Conservation (phyloP, 352 stramenopile species). For the Phytophthora aleatoria region DNA sequence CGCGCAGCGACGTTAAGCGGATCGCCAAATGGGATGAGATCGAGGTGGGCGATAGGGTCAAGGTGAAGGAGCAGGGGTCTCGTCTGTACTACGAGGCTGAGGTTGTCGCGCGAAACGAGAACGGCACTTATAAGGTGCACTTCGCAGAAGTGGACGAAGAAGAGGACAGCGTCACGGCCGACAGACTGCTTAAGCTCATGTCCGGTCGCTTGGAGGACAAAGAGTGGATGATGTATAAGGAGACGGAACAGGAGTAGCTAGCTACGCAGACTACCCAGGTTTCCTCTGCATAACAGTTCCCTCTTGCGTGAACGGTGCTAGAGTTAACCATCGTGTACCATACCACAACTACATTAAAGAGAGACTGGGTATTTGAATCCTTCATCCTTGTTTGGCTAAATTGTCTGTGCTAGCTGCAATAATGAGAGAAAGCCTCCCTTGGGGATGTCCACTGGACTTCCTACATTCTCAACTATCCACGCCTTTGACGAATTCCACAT, state of each 20-base stretch:
- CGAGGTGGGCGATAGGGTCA: slow-evolving; percentile 63
- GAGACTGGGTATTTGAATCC: slow-evolving; percentile 13
- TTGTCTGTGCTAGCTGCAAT: slow-evolving; percentile 50
- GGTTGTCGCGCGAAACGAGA: slow-evolving; percentile 46
- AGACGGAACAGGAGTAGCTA: slow-evolving; percentile 35
- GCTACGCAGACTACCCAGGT: slow-evolving; percentile 2
- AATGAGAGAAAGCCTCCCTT: slow-evolving; percentile 52
- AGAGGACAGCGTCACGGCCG: slow-evolving; percentile 47
- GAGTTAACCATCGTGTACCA: slow-evolving; percentile 29
- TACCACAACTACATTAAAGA: slow-evolving; percentile 19
- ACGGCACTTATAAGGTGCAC: slow-evolving; percentile 70
- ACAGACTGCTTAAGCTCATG: slow-evolving; percentile 70
- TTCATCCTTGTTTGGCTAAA: slow-evolving; percentile 29
- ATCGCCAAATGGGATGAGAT: slow-evolving; percentile 74
- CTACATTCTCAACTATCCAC: slow-evolving; percentile 57
- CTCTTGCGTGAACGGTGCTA: slow-evolving; percentile 7
- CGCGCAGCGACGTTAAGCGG: slow-evolving; percentile 48
- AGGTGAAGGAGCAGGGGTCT: slow-evolving; percentile 66
- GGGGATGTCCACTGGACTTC: slow-evolving; percentile 35
- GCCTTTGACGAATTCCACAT: slow-evolving; percentile 9
- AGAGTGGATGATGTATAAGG: slow-evolving; percentile 80
- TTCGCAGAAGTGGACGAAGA: slow-evolving; percentile 61
- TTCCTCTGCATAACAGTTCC: slow-evolving; percentile 7
- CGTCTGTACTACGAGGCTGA: slow-evolving; percentile 69
- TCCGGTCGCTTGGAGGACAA: slow-evolving; percentile 66